A percentile compares a stretch with the other conserved stretches of the same genome.
Evolutionary conservation across 179 eudicot species (phyloP).

Genomic region (Drosera spatulata): DNA sequence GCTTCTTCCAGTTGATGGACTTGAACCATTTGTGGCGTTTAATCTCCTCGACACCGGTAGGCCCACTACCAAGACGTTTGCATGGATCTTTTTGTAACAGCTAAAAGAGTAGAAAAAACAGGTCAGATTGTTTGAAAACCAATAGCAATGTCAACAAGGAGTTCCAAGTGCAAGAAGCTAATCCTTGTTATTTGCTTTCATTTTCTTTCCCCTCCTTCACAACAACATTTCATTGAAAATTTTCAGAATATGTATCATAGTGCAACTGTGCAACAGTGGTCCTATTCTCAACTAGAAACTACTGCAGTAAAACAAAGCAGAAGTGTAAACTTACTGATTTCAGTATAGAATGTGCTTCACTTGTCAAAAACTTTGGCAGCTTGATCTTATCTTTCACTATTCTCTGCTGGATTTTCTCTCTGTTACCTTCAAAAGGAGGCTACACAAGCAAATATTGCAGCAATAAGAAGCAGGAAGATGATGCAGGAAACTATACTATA

Average conservation of each 20-base stretch:
- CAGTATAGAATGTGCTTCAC: slow-evolving; percentile 64
- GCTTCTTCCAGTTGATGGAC: slow-evolving; percentile 66
- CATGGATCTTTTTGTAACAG: slow-evolving; percentile 54
- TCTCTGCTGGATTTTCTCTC: slow-evolving; percentile 57
- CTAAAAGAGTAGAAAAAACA: slow-evolving; percentile 16
- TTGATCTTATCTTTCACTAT: slow-evolving; percentile 58
- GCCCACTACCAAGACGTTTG: slow-evolving; percentile 60
- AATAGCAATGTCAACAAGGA: no score
- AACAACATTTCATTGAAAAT: not conserved
- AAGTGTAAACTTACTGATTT: slow-evolving; percentile 38
- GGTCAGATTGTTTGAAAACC: no score
- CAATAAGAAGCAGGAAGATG: not conserved
- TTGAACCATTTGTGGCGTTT: slow-evolving; percentile 65
- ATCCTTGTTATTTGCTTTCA: no score
- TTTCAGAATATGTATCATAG: not conserved
- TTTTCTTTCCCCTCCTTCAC: not conserved
- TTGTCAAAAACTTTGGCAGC: slow-evolving; percentile 50
- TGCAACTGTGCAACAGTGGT: not conserved
- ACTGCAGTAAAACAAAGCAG: not conserved
- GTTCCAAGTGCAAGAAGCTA: no score
- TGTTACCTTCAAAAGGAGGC: slow-evolving; percentile 56
- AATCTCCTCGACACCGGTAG: slow-evolving; percentile 42
- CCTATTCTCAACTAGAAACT: not conserved
- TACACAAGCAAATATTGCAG: slow-evolving; percentile 23
- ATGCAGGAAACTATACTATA: no score